phyloP scores from a whole-genome alignment of 2,329 filamentous ascomycete species.

The Cladobotryum mycophilum region DNA sequence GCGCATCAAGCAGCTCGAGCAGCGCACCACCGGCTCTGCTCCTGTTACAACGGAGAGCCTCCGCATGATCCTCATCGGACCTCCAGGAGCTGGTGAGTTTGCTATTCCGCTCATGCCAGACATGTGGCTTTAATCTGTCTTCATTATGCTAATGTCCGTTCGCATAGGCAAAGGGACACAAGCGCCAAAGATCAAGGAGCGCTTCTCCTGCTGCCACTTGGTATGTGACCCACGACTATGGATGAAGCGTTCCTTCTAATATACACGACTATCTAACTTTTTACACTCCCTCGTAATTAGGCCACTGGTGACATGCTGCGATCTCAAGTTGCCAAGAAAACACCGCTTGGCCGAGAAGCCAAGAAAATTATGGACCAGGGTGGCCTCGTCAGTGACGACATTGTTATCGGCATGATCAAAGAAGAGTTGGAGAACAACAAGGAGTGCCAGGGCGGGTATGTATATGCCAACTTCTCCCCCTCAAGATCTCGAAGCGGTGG shows the following conservation, averaged over 20 bases:
- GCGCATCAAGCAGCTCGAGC: constrained; percentile 80
- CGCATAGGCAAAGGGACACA: constrained; percentile 90
- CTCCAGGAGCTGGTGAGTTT: constrained; percentile 84
- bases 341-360: constrained; percentile 83
- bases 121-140: not conserved
- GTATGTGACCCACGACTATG: constrained; percentile 50
- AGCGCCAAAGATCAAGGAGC: constrained; percentile 96
- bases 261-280: constrained; percentile 6
- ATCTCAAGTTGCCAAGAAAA: constrained; percentile 97
- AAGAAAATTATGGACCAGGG: constrained; percentile 99
- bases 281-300: constrained; percentile 36
- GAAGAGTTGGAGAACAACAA: constrained; percentile 87
- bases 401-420: constrained; percentile 99
- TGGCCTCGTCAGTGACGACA: constrained; percentile 95
- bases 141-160: constrained; percentile 12
- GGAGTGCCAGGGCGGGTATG: constrained; percentile 93
- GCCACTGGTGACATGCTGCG: constrained; percentile 99
- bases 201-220: constrained; percentile 94
- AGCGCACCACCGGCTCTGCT: constrained; percentile 54
- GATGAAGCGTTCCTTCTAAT: constrained; percentile 4
- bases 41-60: constrained; percentile 54
- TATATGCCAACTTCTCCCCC: not conserved
- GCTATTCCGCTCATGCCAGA: not conserved
- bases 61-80: constrained; percentile 96
- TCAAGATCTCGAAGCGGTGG: not conserved